phyloP scores from a whole-genome alignment of 345 rosid genomes.

The Eutrema japonicum region DNA sequence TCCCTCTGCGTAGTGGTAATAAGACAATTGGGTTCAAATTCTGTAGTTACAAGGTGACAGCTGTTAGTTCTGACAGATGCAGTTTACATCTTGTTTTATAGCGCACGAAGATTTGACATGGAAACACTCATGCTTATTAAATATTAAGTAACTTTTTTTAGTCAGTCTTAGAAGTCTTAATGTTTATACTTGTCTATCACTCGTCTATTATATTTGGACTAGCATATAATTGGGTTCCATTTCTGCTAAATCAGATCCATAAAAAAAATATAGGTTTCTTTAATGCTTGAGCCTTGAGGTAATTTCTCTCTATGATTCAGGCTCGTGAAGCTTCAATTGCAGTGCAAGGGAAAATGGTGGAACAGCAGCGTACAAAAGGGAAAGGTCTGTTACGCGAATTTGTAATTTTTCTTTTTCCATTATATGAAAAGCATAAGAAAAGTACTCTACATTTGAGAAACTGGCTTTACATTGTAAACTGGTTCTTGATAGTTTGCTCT shows the following conservation, averaged over 20 bases:
- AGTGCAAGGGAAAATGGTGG: constrained; percentile 87
- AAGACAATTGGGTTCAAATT: constrained; percentile 13
- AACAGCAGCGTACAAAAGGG: constrained; percentile 90
- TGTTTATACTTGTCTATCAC: constrained; percentile 2
- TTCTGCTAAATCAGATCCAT: constrained; percentile 16
- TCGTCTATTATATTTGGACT: constrained; percentile 14
- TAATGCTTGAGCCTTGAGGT: constrained; percentile 27
- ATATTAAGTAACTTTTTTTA: constrained; percentile 1
- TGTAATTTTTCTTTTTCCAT: not conserved
- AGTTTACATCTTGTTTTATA: constrained; percentile 23
- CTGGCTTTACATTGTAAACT: constrained; percentile 22
- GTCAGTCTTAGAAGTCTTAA: constrained; percentile 15
- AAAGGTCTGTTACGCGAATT: constrained; percentile 60
- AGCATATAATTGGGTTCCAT: not conserved
- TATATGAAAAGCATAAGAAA: constrained; percentile 1
- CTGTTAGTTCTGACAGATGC: constrained; percentile 17
- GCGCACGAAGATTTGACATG: constrained; percentile 3
- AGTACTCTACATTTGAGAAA: not conserved
- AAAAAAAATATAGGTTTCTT: constrained; percentile 13
- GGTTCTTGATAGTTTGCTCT: constrained; percentile 21
- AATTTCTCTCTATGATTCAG: constrained; percentile 48
- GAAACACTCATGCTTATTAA: constrained; percentile 22
- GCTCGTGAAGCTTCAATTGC: constrained; percentile 94
- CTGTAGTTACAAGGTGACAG: constrained; percentile 17
- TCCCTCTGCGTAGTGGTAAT: constrained; percentile 11